phyloP scores from a whole-genome alignment of 129 eudicot genomes.

The Scalesia atractyloides region DNA sequence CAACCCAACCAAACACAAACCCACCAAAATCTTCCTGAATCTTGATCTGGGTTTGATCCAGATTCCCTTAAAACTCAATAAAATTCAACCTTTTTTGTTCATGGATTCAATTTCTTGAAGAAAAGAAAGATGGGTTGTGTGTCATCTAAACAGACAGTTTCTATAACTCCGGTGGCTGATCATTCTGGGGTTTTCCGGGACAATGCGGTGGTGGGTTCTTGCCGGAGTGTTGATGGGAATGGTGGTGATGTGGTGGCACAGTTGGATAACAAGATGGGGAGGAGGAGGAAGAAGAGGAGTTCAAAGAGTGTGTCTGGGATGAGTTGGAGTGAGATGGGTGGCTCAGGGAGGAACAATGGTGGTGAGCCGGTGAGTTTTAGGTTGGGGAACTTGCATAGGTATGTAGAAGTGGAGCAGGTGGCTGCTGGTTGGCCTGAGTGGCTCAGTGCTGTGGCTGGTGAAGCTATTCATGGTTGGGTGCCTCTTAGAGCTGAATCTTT shows the following conservation, averaged over 20 bases:
- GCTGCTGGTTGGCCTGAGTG: slow-evolving; percentile 99
- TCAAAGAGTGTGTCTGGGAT: slow-evolving; percentile 54
- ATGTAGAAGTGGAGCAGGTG: slow-evolving; percentile 68
- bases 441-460: slow-evolving; percentile 88
- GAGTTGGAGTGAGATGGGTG: slow-evolving; percentile 72
- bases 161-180: slow-evolving; percentile 84
- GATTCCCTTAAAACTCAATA: slow-evolving; percentile 16
- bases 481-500: slow-evolving; percentile 80
- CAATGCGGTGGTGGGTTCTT: slow-evolving; percentile 57
- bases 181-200: slow-evolving; percentile 65
- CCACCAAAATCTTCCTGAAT: slow-evolving; percentile 25
- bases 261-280: slow-evolving; percentile 44
- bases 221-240: slow-evolving; percentile 48
- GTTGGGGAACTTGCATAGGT: slow-evolving; percentile 71
- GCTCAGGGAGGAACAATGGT: slow-evolving; percentile 66
- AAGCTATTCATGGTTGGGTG: slow-evolving; percentile 89
- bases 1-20: slow-evolving; percentile 18
- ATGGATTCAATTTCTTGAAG: slow-evolving; percentile 27
- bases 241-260: slow-evolving; percentile 50
- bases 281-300: slow-evolving; percentile 52
- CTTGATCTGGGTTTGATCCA: slow-evolving; percentile 47
- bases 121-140: slow-evolving; percentile 73
- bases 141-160: slow-evolving; percentile 74
- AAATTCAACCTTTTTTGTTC: not conserved
- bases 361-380: slow-evolving; percentile 77